Evolutionary conservation across 2,329 filamentous ascomycete genomes (phyloP).

Genomic region (Neofusicoccum cordaticola): DNA sequence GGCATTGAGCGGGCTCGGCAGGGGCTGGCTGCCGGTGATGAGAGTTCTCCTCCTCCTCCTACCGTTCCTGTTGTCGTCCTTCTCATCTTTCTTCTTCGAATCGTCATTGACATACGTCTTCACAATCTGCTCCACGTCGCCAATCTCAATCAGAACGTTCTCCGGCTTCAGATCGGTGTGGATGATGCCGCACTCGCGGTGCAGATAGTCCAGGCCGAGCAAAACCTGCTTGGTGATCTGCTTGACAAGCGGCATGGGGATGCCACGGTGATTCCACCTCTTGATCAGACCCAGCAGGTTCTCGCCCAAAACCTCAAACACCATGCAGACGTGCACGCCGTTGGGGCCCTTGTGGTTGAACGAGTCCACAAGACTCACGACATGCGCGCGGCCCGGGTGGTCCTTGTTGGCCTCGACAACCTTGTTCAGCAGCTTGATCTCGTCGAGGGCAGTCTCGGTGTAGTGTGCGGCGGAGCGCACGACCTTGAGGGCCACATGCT

Average conservation of each 20-base stretch:
- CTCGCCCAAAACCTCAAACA: conserved; percentile 95
- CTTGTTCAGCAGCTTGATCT: conserved; percentile 96
- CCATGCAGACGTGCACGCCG: conserved; percentile 97
- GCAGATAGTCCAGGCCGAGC: conserved; percentile 90
- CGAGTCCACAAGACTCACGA: conserved; percentile 92
- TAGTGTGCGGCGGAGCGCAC: conserved; percentile 97
- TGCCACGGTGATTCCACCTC: conserved; percentile 96
- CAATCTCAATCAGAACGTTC: conserved; percentile 97
- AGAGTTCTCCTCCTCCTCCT: conserved; percentile 84
- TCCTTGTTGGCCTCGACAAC: conserved; percentile 94
- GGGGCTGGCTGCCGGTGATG: conserved; percentile 93
- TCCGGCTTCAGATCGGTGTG: conserved; percentile 97
- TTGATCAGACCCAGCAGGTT: conserved; percentile 95
- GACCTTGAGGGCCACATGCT: conserved; percentile 96
- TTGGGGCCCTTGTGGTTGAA: conserved; percentile 98
- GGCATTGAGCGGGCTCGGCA: conserved; percentile 91
- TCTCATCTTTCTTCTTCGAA: conserved; percentile 61
- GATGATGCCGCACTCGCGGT: conserved; percentile 97
- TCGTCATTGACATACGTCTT: conserved; percentile 92
- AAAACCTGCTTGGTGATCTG: conserved; percentile 98
- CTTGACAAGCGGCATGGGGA: conserved; percentile 94
- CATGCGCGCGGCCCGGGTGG: conserved; percentile 90
- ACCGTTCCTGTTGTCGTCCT: conserved; percentile 90
- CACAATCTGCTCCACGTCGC: conserved; percentile 97
- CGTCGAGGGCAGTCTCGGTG: conserved; percentile 96